Evolutionary conservation across 352 stramenopile genomes (phyloP), one percentile per base, ranked within the genome.

Genomic region (Thalassiosira delicatula): DNA sequence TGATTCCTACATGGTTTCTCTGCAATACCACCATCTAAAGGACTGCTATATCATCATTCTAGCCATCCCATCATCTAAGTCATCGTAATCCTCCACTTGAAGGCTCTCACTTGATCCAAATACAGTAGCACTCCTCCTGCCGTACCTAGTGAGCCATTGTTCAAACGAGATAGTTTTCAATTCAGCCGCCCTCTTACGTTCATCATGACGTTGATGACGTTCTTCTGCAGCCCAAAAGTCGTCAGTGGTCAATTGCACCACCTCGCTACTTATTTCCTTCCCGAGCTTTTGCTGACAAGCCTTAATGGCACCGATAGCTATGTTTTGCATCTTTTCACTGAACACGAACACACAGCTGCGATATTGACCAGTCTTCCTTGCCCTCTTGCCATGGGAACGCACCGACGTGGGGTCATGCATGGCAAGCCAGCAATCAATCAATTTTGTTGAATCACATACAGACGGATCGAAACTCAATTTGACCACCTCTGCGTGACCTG

Each of bases 331-430:
- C 9, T 65, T 1, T 30, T 46, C 44, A 60, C 61, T 53, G 2
- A 44, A 35, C 2, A 71, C 37, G 70, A 79, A 78, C n/a, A 79
- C 33, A 56, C 76, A 83, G 61, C 76, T 83, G 33, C 76, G 54
- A 66, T 83, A 83, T 46, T 83, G 76, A 27, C 76, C 76, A 40
- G 40, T 76, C n/a, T 53, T 40, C 29, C 51, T 33, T n/a, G 76
- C 56, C 12, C 60, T 60, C 46, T 83, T 79, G 19, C 76, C 76
- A 40, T 73, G 59, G 9, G 66, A 54, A 37, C 57, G 32, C 14
- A 78, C 61, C 17, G 57, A 69, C 19, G 76, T 83, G n/a, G 76
- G 76, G 67, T 83, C 76, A 54, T 83, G 76, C 76, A 83, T 83
- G 37, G 76, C 54, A 33, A 83, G 49, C 44, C 73, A 83, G 29